Evolutionary conservation across 768 basidiomycete species (phyloP).

Genomic region (Galerina marginata): DNA sequence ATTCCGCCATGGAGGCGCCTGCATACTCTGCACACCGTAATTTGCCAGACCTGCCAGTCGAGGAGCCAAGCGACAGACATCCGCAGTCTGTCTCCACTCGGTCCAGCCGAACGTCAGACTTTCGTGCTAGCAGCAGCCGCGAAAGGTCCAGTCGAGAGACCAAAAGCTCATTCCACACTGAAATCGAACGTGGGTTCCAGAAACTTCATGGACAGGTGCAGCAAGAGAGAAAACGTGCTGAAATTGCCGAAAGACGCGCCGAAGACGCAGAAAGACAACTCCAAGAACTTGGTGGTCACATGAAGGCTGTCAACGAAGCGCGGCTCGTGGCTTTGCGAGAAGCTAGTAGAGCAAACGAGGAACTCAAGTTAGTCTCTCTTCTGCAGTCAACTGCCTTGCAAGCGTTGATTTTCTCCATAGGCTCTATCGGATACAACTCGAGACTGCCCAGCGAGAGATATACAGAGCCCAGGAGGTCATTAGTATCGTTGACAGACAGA

Average conservation of each 20-base stretch:
- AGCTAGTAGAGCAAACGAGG: constrained; percentile 56
- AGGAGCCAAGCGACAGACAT: neutral
- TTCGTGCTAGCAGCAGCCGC: neutral
- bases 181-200: constrained; percentile 12
- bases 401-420: constrained; percentile 24
- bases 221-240: constrained; percentile 14
- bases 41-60: neutral
- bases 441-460: constrained; percentile 72
- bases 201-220: constrained; percentile 8
- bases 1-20: neutral
- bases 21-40: constrained; percentile 2
- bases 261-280: constrained; percentile 46
- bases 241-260: constrained; percentile 48
- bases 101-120: neutral
- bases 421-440: constrained; percentile 68
- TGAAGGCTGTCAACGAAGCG: constrained; percentile 65
- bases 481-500: constrained; percentile 59
- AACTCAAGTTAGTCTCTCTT: constrained; percentile 46
- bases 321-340: constrained; percentile 61
- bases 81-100: neutral
- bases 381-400: neutral
- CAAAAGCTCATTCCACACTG: constrained; percentile 11
- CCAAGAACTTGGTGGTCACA: constrained; percentile 50
- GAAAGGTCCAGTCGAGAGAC: constrained; percentile 11
- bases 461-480: constrained; percentile 69